phyloP scores from a whole-genome alignment of 805 yeast genomes.

The Sugiyamaella smithiae region DNA sequence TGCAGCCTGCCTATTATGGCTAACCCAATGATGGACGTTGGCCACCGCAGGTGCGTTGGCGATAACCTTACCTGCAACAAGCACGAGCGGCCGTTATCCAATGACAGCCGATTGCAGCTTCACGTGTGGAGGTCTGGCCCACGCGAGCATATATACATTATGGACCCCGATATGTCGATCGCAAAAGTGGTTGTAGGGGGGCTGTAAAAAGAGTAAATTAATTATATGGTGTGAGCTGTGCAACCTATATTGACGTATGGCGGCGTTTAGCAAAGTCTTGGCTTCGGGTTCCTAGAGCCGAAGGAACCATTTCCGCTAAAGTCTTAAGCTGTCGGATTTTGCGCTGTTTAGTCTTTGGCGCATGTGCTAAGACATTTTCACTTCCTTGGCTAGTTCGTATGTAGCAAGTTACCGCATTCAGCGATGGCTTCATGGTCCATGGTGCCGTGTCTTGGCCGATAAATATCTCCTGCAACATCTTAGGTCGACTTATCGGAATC shows the following conservation, averaged over 20 bases:
- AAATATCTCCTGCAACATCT: slow-evolving; percentile 3
- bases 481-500: background rate
- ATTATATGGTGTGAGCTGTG: no score
- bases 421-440: background rate
- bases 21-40: slow-evolving; percentile 3
- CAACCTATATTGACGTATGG: no score
- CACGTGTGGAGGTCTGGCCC: background rate
- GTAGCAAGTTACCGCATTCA: background rate
- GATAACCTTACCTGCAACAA: background rate
- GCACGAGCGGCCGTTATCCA: background rate
- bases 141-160: slow-evolving; percentile 1
- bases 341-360: no score
- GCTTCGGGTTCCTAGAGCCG: no score
- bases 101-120: background rate
- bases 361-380: no score
- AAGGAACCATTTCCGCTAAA: no score
- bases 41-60: background rate
- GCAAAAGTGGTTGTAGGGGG: no score
- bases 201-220: no score
- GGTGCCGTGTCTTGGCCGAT: background rate
- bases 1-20: background rate
- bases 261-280: no score
- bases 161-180: background rate
- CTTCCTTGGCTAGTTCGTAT: background rate
- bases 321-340: no score